Evolutionary conservation across 176 grass and related monocot genomes (phyloP).

Genomic region (Pontederia crassipes): DNA sequence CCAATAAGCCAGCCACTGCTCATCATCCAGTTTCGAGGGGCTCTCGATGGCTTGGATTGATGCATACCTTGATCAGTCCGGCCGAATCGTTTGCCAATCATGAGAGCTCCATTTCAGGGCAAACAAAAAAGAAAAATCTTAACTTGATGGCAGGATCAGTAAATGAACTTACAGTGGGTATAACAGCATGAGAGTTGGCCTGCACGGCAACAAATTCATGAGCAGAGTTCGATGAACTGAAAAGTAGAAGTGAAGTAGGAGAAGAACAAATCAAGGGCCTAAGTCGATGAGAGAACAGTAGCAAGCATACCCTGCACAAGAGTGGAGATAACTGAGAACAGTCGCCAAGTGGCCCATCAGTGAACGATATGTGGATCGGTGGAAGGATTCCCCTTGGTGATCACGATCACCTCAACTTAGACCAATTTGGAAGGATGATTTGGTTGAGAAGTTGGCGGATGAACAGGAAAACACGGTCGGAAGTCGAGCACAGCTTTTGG

Average conservation of each 20-base stretch:
- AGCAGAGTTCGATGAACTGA: background rate
- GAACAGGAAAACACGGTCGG: too few species aligned
- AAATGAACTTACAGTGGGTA: conserved; percentile 50
- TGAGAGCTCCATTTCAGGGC: too few species aligned
- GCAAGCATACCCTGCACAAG: conserved; percentile 41
- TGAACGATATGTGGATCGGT: background rate
- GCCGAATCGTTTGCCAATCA: too few species aligned
- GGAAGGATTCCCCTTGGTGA: conserved; percentile 4
- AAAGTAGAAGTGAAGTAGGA: background rate
- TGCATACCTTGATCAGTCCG: conserved; percentile 24
- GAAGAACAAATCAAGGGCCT: background rate
- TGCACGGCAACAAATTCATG: conserved; percentile 5
- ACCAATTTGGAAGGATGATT: background rate
- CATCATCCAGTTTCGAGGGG: conserved; percentile 56
- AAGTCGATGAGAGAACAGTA: too few species aligned
- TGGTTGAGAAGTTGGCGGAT: too few species aligned
- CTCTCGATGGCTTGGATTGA: conserved; percentile 80
- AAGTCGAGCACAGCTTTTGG: too few species aligned
- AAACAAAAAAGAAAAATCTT: background rate
- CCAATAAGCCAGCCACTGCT: conserved; percentile 88
- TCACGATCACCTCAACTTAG: too few species aligned
- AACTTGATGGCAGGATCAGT: background rate
- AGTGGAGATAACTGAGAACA: conserved; percentile 52
- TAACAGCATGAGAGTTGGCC: conserved; percentile 56
- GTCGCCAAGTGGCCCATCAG: conserved; percentile 43